Evolutionary conservation across 2,329 filamentous ascomycete species (phyloP).

Genomic region (Scytalidium sp.): DNA sequence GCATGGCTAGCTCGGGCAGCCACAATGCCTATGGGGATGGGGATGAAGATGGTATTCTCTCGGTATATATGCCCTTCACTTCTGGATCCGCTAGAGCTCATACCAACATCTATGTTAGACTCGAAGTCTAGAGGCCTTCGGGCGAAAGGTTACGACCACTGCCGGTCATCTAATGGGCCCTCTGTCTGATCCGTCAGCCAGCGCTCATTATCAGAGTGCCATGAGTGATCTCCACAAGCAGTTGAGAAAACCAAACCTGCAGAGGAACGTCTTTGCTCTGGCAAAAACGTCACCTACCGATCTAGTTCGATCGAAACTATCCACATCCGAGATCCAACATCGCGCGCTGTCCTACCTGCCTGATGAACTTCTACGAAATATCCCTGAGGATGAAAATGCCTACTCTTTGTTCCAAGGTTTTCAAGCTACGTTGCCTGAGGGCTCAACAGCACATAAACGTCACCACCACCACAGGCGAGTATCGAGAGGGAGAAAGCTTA

Average conservation of each 20-base stretch:
- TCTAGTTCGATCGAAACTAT: constrained; percentile 87
- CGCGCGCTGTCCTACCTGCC: constrained; percentile 84
- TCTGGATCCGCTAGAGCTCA: neutral
- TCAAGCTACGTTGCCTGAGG: constrained; percentile 77
- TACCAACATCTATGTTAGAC: constrained; percentile 51
- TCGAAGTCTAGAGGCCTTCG: constrained; percentile 86
- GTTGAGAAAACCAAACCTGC: constrained; percentile 76
- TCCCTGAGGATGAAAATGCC: constrained; percentile 79
- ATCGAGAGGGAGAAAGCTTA: constrained; percentile 72
- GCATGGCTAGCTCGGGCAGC: constrained; percentile 30
- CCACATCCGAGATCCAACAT: constrained; percentile 88
- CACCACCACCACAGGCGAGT: constrained; percentile 64
- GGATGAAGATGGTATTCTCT: constrained; percentile 30
- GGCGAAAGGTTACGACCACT: constrained; percentile 91
- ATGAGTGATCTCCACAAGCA: constrained; percentile 89
- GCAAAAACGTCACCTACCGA: constrained; percentile 91
- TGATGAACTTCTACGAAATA: constrained; percentile 85
- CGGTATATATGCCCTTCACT: constrained; percentile 18
- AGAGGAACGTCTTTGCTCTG: constrained; percentile 88
- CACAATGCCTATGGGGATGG: constrained; percentile 28
- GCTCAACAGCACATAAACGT: constrained; percentile 67
- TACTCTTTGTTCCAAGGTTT: constrained; percentile 98
- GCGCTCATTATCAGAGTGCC: constrained; percentile 76
- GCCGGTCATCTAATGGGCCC: constrained; percentile 85
- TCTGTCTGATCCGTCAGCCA: constrained; percentile 51